Evolutionary conservation across 495 filamentous ascomycete species (phyloP), one percentile per base, ranked within the genome.

Genomic region (Penicillium taxi): DNA sequence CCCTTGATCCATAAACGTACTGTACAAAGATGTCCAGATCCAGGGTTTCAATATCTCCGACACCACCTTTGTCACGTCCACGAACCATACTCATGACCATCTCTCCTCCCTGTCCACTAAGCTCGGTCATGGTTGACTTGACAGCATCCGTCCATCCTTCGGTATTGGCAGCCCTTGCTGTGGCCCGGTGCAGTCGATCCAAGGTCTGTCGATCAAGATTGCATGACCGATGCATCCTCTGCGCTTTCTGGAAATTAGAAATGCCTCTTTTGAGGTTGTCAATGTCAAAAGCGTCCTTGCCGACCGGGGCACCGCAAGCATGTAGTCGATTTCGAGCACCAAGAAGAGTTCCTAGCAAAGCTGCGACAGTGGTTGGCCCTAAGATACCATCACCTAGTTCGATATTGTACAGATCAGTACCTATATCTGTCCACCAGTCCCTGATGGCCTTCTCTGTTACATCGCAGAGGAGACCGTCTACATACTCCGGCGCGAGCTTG

Each of bases 401-500:
- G 14, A 86, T 69, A 38, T 85, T 93, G 62, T 88, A 94, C 41
- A 85, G 73, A 30, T 96, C 88, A 0, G 81, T 82, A 3, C 93
- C 91, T 27, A 96, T 81, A 47, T 96, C 86, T 2, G 81, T 78
- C 91, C 91, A 98, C 91, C 93, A 98, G 58, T 95, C 84, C 45
- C 78, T 81, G 50, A 98, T 79, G 3, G 88, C 86, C 39, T 73
- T 78, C 51, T 98, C 91, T 0, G 91, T 98, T 11, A 89, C 65
- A 63, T 98, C 91, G 50, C 91, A 98, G 9, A 98, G 72, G 19
- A 95, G 58, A 1, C 91, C 91, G 55, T 98, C 91, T 17, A 85
- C 86, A 53, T 94, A 96, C 42, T 85, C 85, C n/a, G 80, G 75
- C 2, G 82, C 78, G 17, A 96, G 64, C 45, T 84, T 84, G n/a